Percentiles rank a stretch among this genome's conserved stretches.
phyloP scores from a whole-genome alignment of 352 stramenopile species.

The Aphanomyces invadans region DNA sequence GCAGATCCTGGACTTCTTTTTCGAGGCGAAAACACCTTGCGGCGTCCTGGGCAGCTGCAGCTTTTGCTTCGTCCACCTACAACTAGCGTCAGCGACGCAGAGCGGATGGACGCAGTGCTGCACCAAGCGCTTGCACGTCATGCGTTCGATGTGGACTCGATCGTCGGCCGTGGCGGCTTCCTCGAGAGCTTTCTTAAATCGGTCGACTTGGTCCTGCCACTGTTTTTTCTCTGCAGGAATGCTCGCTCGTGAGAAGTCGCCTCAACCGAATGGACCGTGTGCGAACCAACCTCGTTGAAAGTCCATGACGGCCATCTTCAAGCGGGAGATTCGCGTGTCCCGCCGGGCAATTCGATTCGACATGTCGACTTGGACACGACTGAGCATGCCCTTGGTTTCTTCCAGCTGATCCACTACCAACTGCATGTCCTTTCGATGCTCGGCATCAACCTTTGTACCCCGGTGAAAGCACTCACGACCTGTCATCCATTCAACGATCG shows the following conservation, averaged over 20 bases:
- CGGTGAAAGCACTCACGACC: too few relatives aligned
- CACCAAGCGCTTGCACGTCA: not conserved
- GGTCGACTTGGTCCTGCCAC: not conserved
- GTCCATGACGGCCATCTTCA: conserved; percentile 21
- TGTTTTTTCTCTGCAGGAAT: not conserved
- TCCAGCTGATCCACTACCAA: conserved; percentile 11
- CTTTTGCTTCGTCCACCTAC: not conserved
- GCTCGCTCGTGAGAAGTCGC: not conserved
- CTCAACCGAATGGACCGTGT: not conserved
- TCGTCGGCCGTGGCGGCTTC: not conserved
- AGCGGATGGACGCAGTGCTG: not conserved
- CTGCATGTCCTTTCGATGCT: conserved; percentile 10
- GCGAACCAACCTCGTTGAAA: conserved; percentile 9
- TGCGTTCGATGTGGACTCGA: not conserved
- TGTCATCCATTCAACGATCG: too few relatives aligned
- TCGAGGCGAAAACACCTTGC: not conserved
- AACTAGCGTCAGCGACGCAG: not conserved
- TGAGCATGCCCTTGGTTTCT: conserved; percentile 17
- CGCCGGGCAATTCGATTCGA: conserved; percentile 13
- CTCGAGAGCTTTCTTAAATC: not conserved
- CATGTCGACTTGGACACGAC: conserved; percentile 18
- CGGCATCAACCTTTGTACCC: conserved; percentile 4
- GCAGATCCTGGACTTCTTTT: conserved; percentile 2
- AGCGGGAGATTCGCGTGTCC: conserved; percentile 13
- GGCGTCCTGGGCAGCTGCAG: not conserved